A percentile compares a stretch with the other conserved stretches of the same genome.
phyloP scores from a whole-genome alignment of 306 rosid species.

The Dalbergia cochinchinensis region DNA sequence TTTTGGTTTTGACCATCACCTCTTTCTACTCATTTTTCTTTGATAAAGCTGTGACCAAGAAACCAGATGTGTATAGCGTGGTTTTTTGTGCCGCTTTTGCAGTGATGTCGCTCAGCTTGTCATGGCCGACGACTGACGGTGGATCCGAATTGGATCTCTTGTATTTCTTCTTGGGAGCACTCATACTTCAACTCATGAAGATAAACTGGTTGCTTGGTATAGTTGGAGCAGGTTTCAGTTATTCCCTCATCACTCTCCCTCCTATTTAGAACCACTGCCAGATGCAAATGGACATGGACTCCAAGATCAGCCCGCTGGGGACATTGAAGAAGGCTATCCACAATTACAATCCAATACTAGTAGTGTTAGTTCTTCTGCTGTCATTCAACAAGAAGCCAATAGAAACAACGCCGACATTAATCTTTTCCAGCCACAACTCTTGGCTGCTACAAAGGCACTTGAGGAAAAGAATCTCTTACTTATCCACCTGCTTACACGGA shows the following conservation, averaged over 20 bases:
- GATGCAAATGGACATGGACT: too few relatives aligned
- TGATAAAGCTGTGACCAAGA: not conserved
- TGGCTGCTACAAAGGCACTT: not conserved
- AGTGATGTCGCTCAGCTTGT: not conserved
- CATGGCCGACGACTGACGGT: not conserved
- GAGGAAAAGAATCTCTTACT: not conserved
- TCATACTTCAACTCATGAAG: conserved; percentile 9
- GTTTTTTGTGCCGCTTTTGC: not conserved
- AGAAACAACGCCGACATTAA: not conserved
- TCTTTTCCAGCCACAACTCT: not conserved
- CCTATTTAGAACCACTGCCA: not conserved
- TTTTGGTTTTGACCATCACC: not conserved
- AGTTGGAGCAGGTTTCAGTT: not conserved
- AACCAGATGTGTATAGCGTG: not conserved
- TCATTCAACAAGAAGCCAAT: not conserved
- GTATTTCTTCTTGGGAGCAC: not conserved
- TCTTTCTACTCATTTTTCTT: conserved; percentile 23
- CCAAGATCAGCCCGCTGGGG: too few relatives aligned
- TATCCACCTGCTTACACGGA: not conserved
- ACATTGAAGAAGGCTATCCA: too few relatives aligned
- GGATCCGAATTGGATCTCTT: not conserved
- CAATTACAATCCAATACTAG: too few relatives aligned
- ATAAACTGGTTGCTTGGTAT: not conserved
- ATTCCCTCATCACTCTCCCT: not conserved
- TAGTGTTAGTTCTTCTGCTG: not conserved